Conservation (phyloP, 192 early-diverging fungal genomes). For the Pilobolus umbonatus region DNA sequence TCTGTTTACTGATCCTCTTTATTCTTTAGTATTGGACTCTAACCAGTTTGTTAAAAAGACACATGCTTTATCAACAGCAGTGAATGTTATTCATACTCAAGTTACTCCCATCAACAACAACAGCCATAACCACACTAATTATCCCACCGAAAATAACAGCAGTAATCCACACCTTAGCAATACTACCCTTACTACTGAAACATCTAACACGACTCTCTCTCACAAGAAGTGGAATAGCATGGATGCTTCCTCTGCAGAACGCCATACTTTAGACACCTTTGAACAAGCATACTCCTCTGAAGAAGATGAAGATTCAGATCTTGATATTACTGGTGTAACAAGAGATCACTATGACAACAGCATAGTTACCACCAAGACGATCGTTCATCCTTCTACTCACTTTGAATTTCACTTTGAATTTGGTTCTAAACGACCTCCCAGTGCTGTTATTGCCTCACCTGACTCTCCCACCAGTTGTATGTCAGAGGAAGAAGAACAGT, state of each 20-base stretch:
- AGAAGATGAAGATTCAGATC: constrained; percentile 2
- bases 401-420: constrained; percentile 17
- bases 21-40: neutral
- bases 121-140: no score
- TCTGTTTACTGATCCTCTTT: neutral
- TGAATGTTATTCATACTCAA: neutral
- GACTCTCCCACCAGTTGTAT: no score
- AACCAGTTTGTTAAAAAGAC: constrained; percentile 6
- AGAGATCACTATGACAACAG: neutral
- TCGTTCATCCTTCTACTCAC: neutral
- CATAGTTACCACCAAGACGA: neutral
- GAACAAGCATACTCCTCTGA: neutral
- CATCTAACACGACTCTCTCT: neutral
- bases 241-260: neutral
- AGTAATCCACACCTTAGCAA: no score
- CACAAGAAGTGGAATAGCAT: constrained; percentile 18
- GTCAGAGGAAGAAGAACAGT: neutral
- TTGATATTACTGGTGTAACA: neutral
- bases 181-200: no score
- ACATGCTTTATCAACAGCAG: neutral
- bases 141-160: no score
- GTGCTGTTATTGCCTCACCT: neutral
- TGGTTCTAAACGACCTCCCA: constrained; percentile 12
- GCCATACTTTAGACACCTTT: constrained; percentile 3
- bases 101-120: neutral